phyloP scores from a whole-genome alignment of 371 early-diverging fungal species.

The Blakeslea trispora region DNA sequence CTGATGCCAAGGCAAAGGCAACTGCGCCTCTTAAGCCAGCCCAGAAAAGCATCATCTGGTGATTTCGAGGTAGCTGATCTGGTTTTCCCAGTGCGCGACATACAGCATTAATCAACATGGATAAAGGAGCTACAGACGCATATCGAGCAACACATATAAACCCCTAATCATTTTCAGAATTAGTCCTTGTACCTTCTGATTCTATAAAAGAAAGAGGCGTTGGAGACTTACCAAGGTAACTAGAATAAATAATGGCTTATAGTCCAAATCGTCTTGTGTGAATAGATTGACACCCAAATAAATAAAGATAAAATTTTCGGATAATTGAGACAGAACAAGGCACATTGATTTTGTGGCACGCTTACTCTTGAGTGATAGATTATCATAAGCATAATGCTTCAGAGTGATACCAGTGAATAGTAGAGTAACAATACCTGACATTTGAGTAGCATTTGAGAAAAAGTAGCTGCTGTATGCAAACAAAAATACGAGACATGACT shows the following conservation, averaged over 20 bases:
- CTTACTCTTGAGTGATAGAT: slow-evolving; percentile 75
- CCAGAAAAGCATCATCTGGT: slow-evolving; percentile 95
- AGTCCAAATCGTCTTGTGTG: slow-evolving; percentile 69
- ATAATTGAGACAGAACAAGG: slow-evolving; percentile 85
- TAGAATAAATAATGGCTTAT: slow-evolving; percentile 73
- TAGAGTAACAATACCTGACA: slow-evolving; percentile 93
- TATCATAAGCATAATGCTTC: slow-evolving; percentile 92
- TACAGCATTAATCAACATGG: slow-evolving; percentile 73
- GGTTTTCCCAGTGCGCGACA: slow-evolving; percentile 60
- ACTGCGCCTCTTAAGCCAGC: slow-evolving; percentile 95
- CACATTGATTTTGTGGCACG: slow-evolving; percentile 86
- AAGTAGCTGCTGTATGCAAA: slow-evolving; percentile 91
- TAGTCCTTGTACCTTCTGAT: no score
- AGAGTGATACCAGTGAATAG: slow-evolving; percentile 91
- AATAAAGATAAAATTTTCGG: slow-evolving; percentile 95
- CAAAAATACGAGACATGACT: slow-evolving; percentile 81
- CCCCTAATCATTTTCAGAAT: no score
- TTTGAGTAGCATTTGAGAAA: slow-evolving; percentile 82
- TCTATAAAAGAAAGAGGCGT: no score
- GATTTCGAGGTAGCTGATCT: slow-evolving; percentile 71
- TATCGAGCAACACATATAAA: slow-evolving; percentile 84
- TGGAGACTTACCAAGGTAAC: slow-evolving; percentile 58
- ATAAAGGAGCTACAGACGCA: slow-evolving; percentile 81
- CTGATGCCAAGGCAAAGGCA: slow-evolving; percentile 90
- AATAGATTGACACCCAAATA: slow-evolving; percentile 93